Percentiles rank a stretch among this genome's conserved stretches.
Conservation (phyloP, 257 asterid species). For the Jasminum sambac region DNA sequence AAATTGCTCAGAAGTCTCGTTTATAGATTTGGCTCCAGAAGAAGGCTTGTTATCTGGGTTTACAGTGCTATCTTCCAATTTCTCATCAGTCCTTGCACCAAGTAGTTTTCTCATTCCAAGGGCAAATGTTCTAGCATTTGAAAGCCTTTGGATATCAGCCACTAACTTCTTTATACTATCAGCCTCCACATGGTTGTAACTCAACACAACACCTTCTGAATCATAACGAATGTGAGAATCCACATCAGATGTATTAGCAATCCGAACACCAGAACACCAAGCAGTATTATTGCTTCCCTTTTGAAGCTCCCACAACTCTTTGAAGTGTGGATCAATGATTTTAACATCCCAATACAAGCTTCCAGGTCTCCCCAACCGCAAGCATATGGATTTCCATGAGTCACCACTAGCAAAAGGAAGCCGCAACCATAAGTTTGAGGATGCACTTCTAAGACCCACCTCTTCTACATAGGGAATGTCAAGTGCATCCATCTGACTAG, state of each 20-base stretch:
- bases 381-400: slow-evolving; percentile 80
- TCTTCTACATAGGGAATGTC: slow-evolving; percentile 94
- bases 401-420: slow-evolving; percentile 86
- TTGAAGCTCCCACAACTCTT: slow-evolving; percentile 96
- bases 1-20: slow-evolving; percentile 61
- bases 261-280: slow-evolving; percentile 95
- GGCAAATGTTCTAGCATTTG: slow-evolving; percentile 88
- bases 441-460: slow-evolving; percentile 83
- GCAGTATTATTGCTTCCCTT: slow-evolving; percentile 73
- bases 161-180: slow-evolving; percentile 86
- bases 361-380: slow-evolving; percentile 98
- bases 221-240: slow-evolving; percentile 96
- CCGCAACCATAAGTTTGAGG: slow-evolving; percentile 95
- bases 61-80: slow-evolving; percentile 56
- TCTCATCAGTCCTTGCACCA: slow-evolving; percentile 84
- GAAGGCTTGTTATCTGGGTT: slow-evolving; percentile 54
- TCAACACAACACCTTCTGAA: slow-evolving; percentile 91
- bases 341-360: slow-evolving; percentile 98
- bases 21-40: slow-evolving; percentile 49
- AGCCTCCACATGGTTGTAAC: slow-evolving; percentile 86
- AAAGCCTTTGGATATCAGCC: slow-evolving; percentile 90
- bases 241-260: slow-evolving; percentile 94
- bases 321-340: slow-evolving; percentile 79
- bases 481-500: slow-evolving; percentile 95
- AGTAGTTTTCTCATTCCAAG: slow-evolving; percentile 88